phyloP scores from a whole-genome alignment of 2,329 filamentous ascomycete genomes.

The Monosporascus sp. region DNA sequence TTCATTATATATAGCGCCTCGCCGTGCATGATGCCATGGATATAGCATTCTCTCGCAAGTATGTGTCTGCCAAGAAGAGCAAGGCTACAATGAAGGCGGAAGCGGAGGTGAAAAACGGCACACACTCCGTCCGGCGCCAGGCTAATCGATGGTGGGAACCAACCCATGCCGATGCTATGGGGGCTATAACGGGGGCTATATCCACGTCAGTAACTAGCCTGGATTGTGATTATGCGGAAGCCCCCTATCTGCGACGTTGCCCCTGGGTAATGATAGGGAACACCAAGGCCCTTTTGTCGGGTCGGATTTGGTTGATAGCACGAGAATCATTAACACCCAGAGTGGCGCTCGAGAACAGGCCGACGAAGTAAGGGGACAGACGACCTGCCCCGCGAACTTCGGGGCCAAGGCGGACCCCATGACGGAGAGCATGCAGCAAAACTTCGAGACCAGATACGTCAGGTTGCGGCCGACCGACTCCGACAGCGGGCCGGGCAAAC shows the following conservation, averaged over 20 bases:
- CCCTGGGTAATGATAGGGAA: constrained; percentile 46
- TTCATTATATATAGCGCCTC: too few relatives aligned
- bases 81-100: constrained; percentile 29
- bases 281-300: constrained; percentile 41
- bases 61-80: constrained; percentile 45
- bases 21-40: too few relatives aligned
- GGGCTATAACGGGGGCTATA: constrained; percentile 33
- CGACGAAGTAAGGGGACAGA: constrained; percentile 45
- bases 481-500: constrained; percentile 41
- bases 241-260: constrained; percentile 30
- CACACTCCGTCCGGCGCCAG: constrained; percentile 45
- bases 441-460: constrained; percentile 41
- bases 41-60: constrained; percentile 18
- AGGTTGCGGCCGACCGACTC: constrained; percentile 44
- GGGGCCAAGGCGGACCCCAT: constrained; percentile 42
- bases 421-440: constrained; percentile 42
- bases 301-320: constrained; percentile 42
- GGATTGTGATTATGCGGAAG: neutral
- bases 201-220: neutral
- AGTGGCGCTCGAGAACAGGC: constrained; percentile 34
- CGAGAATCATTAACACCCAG: constrained; percentile 36
- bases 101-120: constrained; percentile 32
- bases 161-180: constrained; percentile 41
- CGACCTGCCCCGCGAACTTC: constrained; percentile 40
- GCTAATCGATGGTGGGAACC: constrained; percentile 28